A percentile compares a stretch with the other conserved stretches of the same genome.
These are phyloP conservation scores for Colletotrichum sidae DNA, from an alignment of 2,329 filamentous ascomycete species.

Conservation along the genomic window DNA sequence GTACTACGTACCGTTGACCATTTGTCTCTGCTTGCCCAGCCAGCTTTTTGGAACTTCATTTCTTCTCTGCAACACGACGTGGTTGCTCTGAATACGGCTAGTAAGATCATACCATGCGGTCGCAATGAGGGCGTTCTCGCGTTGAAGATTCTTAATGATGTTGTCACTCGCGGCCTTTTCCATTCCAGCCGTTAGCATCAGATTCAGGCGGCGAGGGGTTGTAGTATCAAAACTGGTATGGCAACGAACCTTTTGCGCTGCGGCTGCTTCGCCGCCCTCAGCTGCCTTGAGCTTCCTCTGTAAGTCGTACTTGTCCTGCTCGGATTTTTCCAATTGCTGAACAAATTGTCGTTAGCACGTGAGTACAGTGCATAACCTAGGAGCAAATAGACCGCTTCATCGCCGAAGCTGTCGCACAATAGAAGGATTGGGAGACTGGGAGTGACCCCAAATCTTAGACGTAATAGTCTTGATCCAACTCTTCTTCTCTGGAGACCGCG, in stretches of 20 bases:
- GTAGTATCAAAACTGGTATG: not conserved
- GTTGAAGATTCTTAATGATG: slow-evolving; percentile 75
- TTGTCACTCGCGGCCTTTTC: slow-evolving; percentile 63
- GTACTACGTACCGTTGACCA: slow-evolving; percentile 68
- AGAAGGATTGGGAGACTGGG: not conserved
- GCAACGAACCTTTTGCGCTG: slow-evolving; percentile 64
- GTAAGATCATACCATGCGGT: slow-evolving; percentile 91
- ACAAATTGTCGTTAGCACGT: slow-evolving; percentile 40
- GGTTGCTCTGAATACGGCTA: slow-evolving; percentile 83
- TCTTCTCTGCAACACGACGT: slow-evolving; percentile 80
- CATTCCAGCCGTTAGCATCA: not conserved
- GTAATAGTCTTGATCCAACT: slow-evolving; percentile 19
- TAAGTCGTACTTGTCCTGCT: slow-evolving; percentile 67
- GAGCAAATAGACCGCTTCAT: not conserved
- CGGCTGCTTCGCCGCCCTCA: slow-evolving; percentile 60
- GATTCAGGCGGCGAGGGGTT: not conserved
- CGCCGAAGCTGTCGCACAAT: not conserved
- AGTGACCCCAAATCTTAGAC: slow-evolving; percentile 9
- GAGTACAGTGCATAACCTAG: not conserved
- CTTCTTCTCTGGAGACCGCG: not conserved
- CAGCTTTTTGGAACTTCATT: slow-evolving; percentile 83
- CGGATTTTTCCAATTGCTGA: slow-evolving; percentile 69
- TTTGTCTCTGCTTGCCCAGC: slow-evolving; percentile 84
- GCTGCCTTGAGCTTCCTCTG: slow-evolving; percentile 66
- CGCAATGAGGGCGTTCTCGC: slow-evolving; percentile 82